Percentiles rank a stretch among this genome's conserved stretches.
These are phyloP conservation scores for Alternaria tenuissima DNA, from an alignment of 2,329 filamentous ascomycete genomes.

Conservation along the genomic window DNA sequence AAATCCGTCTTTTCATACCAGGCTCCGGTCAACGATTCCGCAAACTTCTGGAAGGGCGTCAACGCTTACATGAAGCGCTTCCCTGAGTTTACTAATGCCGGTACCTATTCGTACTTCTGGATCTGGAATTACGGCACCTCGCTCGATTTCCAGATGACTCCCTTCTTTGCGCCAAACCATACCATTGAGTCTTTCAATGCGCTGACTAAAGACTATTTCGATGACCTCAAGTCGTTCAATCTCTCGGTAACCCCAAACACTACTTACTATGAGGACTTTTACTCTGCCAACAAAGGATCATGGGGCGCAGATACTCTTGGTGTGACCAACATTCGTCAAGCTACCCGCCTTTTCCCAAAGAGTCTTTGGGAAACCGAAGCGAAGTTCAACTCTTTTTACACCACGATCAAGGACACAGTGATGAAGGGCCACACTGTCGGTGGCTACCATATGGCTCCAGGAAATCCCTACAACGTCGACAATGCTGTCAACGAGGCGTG, in stretches of 20 bases:
- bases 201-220: conserved; percentile 22
- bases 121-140: conserved; percentile 19
- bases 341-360: conserved; percentile 28
- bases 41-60: conserved; percentile 32
- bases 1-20: conserved; percentile 38
- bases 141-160: conserved; percentile 26
- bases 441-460: conserved; percentile 34
- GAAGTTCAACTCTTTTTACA: conserved; percentile 24
- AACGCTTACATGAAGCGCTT: conserved; percentile 23
- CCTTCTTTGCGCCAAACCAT: conserved; percentile 26
- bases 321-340: conserved; percentile 14
- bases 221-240: conserved; percentile 16
- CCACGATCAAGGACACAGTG: conserved; percentile 27
- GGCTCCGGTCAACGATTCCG: conserved; percentile 20
- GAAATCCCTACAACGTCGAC: conserved; percentile 24
- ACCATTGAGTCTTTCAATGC: conserved; percentile 21
- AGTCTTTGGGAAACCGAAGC: conserved; percentile 25
- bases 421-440: conserved; percentile 20
- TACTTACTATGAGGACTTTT: conserved; percentile 23
- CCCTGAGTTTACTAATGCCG: conserved; percentile 22
- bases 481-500: conserved; percentile 40
- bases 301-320: conserved; percentile 46
- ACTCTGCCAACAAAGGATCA: conserved; percentile 27
- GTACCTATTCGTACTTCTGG: conserved; percentile 31
- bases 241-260: conserved; percentile 28